Percentiles rank a stretch among this genome's conserved stretches.
phyloP scores from a whole-genome alignment of 225 moss, liverwort and hornwort genomes.

The Takakia lepidozioides region DNA sequence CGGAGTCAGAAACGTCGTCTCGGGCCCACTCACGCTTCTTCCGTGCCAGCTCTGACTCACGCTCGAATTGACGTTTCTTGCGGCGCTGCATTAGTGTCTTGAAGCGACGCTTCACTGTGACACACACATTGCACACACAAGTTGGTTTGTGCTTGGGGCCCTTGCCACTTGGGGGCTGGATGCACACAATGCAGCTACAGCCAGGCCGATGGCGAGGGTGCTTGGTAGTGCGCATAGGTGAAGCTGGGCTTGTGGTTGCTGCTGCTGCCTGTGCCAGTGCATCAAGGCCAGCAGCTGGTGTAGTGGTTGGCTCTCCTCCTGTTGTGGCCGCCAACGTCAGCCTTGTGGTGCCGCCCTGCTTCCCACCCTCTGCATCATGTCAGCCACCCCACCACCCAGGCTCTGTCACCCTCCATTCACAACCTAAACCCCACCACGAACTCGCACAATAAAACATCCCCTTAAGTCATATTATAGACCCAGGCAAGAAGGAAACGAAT shows the following conservation, averaged over 20 bases:
- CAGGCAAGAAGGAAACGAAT: constrained; percentile 11
- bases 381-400: constrained; percentile 57
- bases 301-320: constrained; percentile 25
- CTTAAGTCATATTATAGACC: no score
- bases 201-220: constrained; percentile 97
- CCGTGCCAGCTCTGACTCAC: constrained; percentile 70
- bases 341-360: constrained; percentile 36
- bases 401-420: constrained; percentile 44
- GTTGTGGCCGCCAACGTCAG: constrained; percentile 13
- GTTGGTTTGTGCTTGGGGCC: constrained; percentile 97
- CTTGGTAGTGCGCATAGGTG: constrained; percentile 83
- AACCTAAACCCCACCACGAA: constrained; percentile 17
- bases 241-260: constrained; percentile 63
- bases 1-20: constrained; percentile 43
- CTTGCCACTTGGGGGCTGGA: constrained; percentile 98
- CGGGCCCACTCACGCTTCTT: constrained; percentile 68
- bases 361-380: constrained; percentile 60
- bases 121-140: constrained; percentile 97
- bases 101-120: constrained; percentile 95
- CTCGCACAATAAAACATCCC: no score
- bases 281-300: constrained; percentile 74
- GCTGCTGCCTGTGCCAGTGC: constrained; percentile 92
- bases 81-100: constrained; percentile 96
- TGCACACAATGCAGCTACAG: constrained; percentile 96
- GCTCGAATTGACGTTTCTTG: constrained; percentile 89